A percentile compares a stretch with the other conserved stretches of the same genome.
Evolutionary conservation across 2,329 filamentous ascomycete species (phyloP).

Genomic region (Hypoxylon sp.): DNA sequence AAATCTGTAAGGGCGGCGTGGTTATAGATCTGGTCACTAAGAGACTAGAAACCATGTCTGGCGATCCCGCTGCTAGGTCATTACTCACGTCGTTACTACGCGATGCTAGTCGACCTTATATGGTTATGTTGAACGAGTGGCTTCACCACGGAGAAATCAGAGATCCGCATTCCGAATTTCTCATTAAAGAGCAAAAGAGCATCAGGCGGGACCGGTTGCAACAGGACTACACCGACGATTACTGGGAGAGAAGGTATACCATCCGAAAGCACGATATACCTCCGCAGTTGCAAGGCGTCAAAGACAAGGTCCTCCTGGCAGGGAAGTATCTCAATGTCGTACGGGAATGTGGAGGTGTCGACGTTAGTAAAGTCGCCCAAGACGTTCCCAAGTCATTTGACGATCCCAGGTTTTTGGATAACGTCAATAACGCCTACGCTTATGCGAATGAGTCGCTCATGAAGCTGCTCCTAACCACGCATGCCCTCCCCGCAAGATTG

Average conservation of each 20-base stretch:
- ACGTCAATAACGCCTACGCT: slow-evolving; percentile 94
- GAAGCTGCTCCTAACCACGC: slow-evolving; percentile 90
- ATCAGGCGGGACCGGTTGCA: slow-evolving; percentile 92
- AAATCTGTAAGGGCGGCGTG: slow-evolving; percentile 95
- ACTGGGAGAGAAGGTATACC: slow-evolving; percentile 98
- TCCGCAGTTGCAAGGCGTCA: slow-evolving; percentile 89
- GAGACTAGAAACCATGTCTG: slow-evolving; percentile 89
- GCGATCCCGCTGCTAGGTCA: slow-evolving; percentile 88
- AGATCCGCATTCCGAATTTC: slow-evolving; percentile 93
- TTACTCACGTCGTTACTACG: slow-evolving; percentile 86
- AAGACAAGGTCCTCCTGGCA: slow-evolving; percentile 93
- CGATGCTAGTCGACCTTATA: slow-evolving; percentile 93
- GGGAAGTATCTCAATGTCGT: slow-evolving; percentile 99
- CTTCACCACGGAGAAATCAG: slow-evolving; percentile 95
- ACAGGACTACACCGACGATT: slow-evolving; percentile 98
- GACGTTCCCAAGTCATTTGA: slow-evolving; percentile 95
- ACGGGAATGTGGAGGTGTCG: slow-evolving; percentile 94
- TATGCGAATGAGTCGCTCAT: slow-evolving; percentile 95
- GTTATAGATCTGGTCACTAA: slow-evolving; percentile 91
- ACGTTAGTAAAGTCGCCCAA: slow-evolving; percentile 88
- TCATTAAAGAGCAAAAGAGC: slow-evolving; percentile 96
- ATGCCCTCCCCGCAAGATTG: slow-evolving; percentile 88
- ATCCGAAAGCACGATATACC: slow-evolving; percentile 92
- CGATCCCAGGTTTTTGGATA: slow-evolving; percentile 91
- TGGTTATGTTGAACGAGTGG: slow-evolving; percentile 99